phyloP scores from a whole-genome alignment of 1,284 basidiomycete species.

The Cryptococcus wingfieldii region DNA sequence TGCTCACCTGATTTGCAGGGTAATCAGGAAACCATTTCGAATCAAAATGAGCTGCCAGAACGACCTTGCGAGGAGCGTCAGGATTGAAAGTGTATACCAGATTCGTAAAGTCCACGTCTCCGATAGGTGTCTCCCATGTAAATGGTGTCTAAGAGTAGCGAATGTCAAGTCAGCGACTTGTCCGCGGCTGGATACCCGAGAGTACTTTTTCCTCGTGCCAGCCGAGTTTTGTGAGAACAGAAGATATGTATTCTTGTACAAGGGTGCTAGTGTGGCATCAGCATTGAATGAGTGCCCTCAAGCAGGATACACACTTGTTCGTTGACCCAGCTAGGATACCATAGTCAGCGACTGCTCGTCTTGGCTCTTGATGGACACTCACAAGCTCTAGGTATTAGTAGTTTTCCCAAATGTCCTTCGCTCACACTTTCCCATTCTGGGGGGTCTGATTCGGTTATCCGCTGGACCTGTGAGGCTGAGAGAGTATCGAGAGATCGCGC shows the following conservation, averaged over 20 bases:
- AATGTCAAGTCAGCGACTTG: not conserved
- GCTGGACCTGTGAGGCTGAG: slow-evolving; percentile 11
- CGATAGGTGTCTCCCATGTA: slow-evolving; percentile 75
- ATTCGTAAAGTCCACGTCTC: slow-evolving; percentile 77
- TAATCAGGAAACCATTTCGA: slow-evolving; percentile 78
- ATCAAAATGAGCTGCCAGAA: slow-evolving; percentile 93
- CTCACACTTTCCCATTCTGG: slow-evolving; percentile 35
- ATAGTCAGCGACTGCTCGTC: not conserved
- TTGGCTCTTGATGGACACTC: slow-evolving; percentile 38
- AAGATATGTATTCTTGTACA: slow-evolving; percentile 70
- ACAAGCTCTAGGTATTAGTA: slow-evolving; percentile 78
- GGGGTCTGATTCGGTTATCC: slow-evolving; percentile 27
- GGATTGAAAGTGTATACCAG: slow-evolving; percentile 92
- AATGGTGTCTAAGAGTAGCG: slow-evolving; percentile 60
- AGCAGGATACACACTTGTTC: slow-evolving; percentile 32
- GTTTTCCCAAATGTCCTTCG: slow-evolving; percentile 63
- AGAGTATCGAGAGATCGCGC: not conserved
- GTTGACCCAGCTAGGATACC: slow-evolving; percentile 38
- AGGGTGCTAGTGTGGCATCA: slow-evolving; percentile 57
- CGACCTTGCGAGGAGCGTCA: slow-evolving; percentile 69
- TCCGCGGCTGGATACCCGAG: not conserved
- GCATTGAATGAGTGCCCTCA: not conserved
- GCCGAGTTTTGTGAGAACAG: slow-evolving; percentile 63
- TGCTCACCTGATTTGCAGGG: slow-evolving; percentile 66
- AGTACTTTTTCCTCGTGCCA: slow-evolving; percentile 71